Evolutionary conservation across 2,329 filamentous ascomycete species (phyloP), one percentile per base, ranked within the genome.

Genomic region (Didymella arachidicola): DNA sequence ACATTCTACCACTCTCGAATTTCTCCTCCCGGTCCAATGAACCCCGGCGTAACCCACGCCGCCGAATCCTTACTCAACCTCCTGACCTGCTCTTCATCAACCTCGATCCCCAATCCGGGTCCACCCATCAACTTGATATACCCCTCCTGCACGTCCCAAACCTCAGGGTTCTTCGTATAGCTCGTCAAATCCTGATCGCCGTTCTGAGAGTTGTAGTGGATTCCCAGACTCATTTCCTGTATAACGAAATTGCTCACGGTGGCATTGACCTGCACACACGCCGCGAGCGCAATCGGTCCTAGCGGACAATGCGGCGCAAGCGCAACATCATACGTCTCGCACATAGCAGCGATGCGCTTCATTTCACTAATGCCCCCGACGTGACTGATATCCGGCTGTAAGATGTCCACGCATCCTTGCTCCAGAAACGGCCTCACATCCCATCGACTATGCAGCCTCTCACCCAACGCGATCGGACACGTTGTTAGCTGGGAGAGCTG

Each of bases 151-250:
- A 92, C 85, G 39, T 86, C 79, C 81, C 89, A 91, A 0, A 90
- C 84, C 48, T 84, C 82, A 0, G 86, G 81, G 65, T 91, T 85
- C 68, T 84, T 85, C 2, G 87, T 80, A 69, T 92, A 92, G 26
- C 84, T 89, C 12, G 84, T 84, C 53, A 78, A 54, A 60, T 78
- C 77, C 49, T 72, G 64, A 29, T 71, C 72, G 0, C 75, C 77
- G 25, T 41, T 41, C 38, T 41, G 38, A 1, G 67, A 72, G 60
- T 93, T 93, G 71, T 93, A 93, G 72, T 93, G 91, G 66, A 93
- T 93, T 0, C 90, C 90, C 29, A 92, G 70, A 52, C 87, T 89
- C 90, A 92, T 92, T 74, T 93, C 90, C 69, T 91, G 87, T 30
- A 93, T 92, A 0, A 83, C 85, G 71, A 92, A 73, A 89, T 92